phyloP scores from a whole-genome alignment of 2,329 filamentous ascomycete species.

The Aspergillus felis region DNA sequence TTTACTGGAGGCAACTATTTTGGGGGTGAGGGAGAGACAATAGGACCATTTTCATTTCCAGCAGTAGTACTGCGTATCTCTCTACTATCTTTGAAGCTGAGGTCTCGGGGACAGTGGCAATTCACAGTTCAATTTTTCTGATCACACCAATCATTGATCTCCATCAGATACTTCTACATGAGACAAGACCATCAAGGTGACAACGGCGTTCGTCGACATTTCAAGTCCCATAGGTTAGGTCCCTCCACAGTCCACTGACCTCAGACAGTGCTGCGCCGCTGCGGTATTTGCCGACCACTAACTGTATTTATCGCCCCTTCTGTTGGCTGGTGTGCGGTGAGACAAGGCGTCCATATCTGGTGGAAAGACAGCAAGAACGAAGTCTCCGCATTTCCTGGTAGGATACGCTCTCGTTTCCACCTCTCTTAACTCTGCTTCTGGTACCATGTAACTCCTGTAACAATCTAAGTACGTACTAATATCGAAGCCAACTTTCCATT shows the following conservation, averaged over 20 bases:
- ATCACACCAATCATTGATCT: background rate
- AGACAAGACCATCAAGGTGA: background rate
- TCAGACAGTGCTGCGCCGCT: background rate
- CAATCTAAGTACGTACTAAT: background rate
- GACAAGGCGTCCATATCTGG: background rate
- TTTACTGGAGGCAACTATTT: background rate
- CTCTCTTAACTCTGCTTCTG: too few species aligned
- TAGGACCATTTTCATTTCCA: background rate
- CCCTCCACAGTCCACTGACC: background rate
- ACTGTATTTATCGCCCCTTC: background rate
- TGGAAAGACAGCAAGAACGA: too few species aligned
- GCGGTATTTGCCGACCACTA: background rate
- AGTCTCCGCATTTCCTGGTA: conserved; percentile 4
- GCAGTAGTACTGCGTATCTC: background rate
- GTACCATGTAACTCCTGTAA: background rate
- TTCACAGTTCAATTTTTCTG: background rate
- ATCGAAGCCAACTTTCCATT: conserved; percentile 5
- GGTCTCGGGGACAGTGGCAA: conserved; percentile 8
- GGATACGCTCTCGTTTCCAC: too few species aligned
- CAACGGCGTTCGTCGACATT: background rate
- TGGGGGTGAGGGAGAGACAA: background rate
- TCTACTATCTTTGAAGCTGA: background rate
- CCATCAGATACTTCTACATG: background rate
- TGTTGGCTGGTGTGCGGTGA: background rate
- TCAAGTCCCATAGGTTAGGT: background rate